These are phyloP conservation scores for Chenopodium quinoa DNA, from an alignment of 148 eudicot species.

Conservation along the genomic window DNA sequence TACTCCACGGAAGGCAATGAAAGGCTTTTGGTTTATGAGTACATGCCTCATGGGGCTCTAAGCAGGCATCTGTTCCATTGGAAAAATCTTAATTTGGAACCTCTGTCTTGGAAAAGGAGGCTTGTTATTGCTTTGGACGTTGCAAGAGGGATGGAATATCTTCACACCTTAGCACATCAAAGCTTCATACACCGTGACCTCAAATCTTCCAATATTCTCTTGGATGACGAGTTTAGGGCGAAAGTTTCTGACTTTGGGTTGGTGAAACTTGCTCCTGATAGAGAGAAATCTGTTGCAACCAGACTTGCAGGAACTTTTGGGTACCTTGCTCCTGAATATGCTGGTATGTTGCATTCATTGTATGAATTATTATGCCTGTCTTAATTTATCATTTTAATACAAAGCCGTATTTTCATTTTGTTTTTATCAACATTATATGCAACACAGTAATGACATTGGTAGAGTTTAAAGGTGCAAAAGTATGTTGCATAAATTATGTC, in stretches of 20 bases:
- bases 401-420: not conserved
- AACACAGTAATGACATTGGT: not conserved
- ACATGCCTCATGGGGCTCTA: slow-evolving; percentile 68
- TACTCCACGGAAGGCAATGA: slow-evolving; percentile 58
- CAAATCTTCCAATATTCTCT: slow-evolving; percentile 68
- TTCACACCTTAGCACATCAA: slow-evolving; percentile 62
- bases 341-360: slow-evolving; percentile 41
- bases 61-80: slow-evolving; percentile 66
- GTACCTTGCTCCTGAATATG: slow-evolving; percentile 84
- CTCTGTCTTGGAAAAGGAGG: slow-evolving; percentile 61
- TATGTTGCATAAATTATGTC: not conserved
- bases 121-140: slow-evolving; percentile 70
- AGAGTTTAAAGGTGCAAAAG: not conserved
- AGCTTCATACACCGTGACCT: slow-evolving; percentile 80
- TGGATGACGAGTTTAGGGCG: slow-evolving; percentile 66
- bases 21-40: slow-evolving; percentile 76
- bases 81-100: slow-evolving; percentile 48
- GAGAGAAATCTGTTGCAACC: slow-evolving; percentile 60
- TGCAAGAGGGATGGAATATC: slow-evolving; percentile 76
- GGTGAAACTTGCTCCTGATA: slow-evolving; percentile 76
- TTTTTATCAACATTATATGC: not conserved
- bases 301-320: slow-evolving; percentile 88
- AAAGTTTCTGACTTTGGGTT: slow-evolving; percentile 78
- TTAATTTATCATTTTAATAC: not conserved
- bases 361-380: not conserved